These are phyloP conservation scores for Orbilia brochopaga DNA, from an alignment of 2,329 filamentous ascomycete genomes.

Conservation along the genomic window DNA sequence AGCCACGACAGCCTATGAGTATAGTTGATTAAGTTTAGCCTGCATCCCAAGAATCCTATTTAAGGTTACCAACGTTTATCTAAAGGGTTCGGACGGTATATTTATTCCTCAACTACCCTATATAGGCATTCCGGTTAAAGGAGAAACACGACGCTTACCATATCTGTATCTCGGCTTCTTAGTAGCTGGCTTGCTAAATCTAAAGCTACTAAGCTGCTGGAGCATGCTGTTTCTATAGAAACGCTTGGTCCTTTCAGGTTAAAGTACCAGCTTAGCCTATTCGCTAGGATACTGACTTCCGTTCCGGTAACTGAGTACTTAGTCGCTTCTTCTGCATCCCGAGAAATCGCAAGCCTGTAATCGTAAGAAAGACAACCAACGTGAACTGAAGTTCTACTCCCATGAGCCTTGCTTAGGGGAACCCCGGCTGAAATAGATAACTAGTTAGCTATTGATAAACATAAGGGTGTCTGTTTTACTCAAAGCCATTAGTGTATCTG, in stretches of 20 bases:
- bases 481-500: no score
- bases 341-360: slow-evolving; percentile 47
- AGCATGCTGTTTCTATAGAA: slow-evolving; percentile 66
- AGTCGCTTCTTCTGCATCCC: slow-evolving; percentile 57
- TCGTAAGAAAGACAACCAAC: slow-evolving; percentile 36
- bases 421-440: slow-evolving; percentile 7
- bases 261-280: slow-evolving; percentile 60
- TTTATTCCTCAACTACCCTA: no score
- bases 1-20: slow-evolving; percentile 57
- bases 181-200: slow-evolving; percentile 64
- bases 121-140: no score
- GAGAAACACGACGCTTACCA: no score
- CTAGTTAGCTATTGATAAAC: no score
- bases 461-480: no score
- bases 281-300: slow-evolving; percentile 60
- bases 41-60: no score
- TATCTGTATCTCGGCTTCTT: slow-evolving; percentile 57
- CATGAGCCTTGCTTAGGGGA: slow-evolving; percentile 51
- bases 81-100: no score
- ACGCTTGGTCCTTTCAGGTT: slow-evolving; percentile 55
- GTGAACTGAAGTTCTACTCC: slow-evolving; percentile 48
- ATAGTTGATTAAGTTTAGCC: no score
- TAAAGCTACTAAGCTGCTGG: slow-evolving; percentile 64
- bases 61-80: no score
- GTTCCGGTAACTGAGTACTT: slow-evolving; percentile 57